Base-by-base conservation (phyloP, 2,329 filamentous ascomycete genomes). In the Penicillium sp. region DNA sequence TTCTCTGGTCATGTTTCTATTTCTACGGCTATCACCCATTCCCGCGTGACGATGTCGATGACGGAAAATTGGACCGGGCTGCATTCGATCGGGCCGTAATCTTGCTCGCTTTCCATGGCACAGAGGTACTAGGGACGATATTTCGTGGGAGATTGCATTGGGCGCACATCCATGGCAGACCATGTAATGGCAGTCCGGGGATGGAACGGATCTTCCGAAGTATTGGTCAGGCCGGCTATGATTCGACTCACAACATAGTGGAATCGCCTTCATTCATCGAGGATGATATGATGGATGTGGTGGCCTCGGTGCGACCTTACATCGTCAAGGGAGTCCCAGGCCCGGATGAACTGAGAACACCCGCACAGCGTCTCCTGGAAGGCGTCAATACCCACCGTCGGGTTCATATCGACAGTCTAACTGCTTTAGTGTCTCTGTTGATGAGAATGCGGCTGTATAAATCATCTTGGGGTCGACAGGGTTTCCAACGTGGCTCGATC, bases 321-420 rank as follows among this genome's bases (percentile, higher is more conserved):
- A 6, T 28, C 5, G 5, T 28, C 26, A n/a, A n/a, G 13, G 10
- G 10, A 5, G 13, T 28, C 26, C 26, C 26, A n/a, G 10, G 11
- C 6, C 13, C 18, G 11, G 31, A 23, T 16, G 20, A 13, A 15
- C 18, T 33, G 16, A 6, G n/a, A 10, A 17, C 31, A 33, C 3
- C 12, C 14, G 31, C 31, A 26, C 31, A 33, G 13, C 31, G 20
- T 25, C 20, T 33, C 9, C 31, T 33, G n/a, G 7, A 26, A 23
- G 9, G 20, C 16, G 31, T 14, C 3, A 33, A 15, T 14, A 13
- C 12, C 11, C 18, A 7, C 5, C 25, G 5, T 26, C 31, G 12
- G 12, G 17, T 33, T 9, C 20, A 33, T 10, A 25, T 14, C 14
- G 20, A 26, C 6, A n/a, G 23, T 15, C 20, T 33, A 11, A 14